These are phyloP conservation scores for Xylogone sp. DNA, from an alignment of 2,329 filamentous ascomycete genomes.

Conservation along the genomic window DNA sequence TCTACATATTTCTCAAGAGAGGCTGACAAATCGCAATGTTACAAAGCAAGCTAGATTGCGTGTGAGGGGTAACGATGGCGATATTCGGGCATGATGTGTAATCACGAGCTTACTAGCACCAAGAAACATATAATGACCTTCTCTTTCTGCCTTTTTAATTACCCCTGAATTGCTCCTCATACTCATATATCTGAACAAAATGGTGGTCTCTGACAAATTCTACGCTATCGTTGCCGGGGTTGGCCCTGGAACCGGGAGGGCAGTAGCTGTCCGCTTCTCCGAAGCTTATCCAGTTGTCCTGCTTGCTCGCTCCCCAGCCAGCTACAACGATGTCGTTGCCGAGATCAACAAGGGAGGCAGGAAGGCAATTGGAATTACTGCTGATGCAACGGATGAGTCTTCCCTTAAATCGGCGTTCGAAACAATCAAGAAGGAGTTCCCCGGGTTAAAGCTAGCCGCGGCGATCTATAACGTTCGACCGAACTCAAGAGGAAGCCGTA, in stretches of 20 bases:
- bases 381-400: constrained; percentile 52
- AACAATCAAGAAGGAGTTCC: constrained; percentile 48
- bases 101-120: background rate
- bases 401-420: constrained; percentile 55
- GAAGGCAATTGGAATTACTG: constrained; percentile 63
- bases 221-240: constrained; percentile 67
- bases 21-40: too few relatives aligned
- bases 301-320: constrained; percentile 61
- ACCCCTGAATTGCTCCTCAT: background rate
- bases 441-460: constrained; percentile 47
- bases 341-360: constrained; percentile 66
- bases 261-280: constrained; percentile 52
- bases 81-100: background rate
- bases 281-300: constrained; percentile 66
- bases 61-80: background rate
- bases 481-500: constrained; percentile 39
- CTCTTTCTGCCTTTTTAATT: background rate
- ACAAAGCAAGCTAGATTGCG: background rate
- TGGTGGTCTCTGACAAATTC: constrained; percentile 34
- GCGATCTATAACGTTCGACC: constrained; percentile 64
- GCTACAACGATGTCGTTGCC: constrained; percentile 56
- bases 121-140: background rate
- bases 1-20: too few relatives aligned
- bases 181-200: background rate
- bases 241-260: constrained; percentile 56